These are phyloP conservation scores for Themeda triandra DNA, from an alignment of 176 grass and related monocot species.

Conservation along the genomic window DNA sequence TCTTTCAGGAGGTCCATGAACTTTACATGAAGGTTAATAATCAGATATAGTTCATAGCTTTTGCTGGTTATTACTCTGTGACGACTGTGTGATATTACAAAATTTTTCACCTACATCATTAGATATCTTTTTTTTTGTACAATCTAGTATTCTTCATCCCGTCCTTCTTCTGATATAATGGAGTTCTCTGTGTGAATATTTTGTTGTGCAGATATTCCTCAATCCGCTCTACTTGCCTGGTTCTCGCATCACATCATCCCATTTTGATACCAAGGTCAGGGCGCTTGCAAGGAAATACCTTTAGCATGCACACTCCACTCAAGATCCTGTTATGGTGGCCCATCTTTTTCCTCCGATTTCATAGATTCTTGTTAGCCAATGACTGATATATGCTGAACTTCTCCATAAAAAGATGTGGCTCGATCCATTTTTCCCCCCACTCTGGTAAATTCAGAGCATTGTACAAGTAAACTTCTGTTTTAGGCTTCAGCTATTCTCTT, in stretches of 20 bases:
- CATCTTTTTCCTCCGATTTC: neutral
- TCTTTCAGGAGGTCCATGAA: slow-evolving; percentile 89
- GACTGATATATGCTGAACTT: neutral
- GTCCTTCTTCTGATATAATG: neutral
- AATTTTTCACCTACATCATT: neutral
- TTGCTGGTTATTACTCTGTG: neutral
- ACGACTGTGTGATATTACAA: neutral
- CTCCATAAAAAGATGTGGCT: neutral
- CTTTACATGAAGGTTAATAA: slow-evolving; percentile 78
- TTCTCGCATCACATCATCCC: slow-evolving; percentile 76
- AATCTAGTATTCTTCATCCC: neutral
- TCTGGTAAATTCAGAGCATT: neutral
- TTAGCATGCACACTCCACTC: slow-evolving; percentile 7
- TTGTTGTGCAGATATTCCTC: slow-evolving; percentile 49
- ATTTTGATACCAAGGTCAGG: slow-evolving; percentile 76
- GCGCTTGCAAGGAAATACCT: slow-evolving; percentile 83
- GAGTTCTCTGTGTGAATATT: neutral
- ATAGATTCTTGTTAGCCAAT: neutral
- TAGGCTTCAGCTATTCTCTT: neutral
- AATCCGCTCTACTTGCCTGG: slow-evolving; percentile 72
- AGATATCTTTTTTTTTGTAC: neutral
- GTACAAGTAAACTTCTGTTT: neutral
- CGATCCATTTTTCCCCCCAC: neutral
- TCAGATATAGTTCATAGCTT: neutral
- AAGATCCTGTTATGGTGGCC: neutral